Percentiles rank a stretch among this genome's conserved stretches.
These are phyloP conservation scores for Azolla pinnata DNA, from an alignment of 75 land plant species.

Conservation along the genomic window DNA sequence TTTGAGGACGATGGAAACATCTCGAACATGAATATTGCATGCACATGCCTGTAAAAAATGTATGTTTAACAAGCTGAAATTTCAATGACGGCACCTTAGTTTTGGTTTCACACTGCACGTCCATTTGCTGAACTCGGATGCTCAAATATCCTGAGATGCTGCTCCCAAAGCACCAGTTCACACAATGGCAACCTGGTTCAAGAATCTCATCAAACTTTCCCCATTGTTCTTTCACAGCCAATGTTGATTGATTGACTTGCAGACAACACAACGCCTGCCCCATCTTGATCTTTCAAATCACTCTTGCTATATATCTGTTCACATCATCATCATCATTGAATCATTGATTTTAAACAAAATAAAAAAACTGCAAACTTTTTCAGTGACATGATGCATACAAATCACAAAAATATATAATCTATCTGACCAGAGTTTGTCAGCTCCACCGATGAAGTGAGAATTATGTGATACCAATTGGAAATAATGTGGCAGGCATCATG, in stretches of 20 bases:
- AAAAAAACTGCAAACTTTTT: too few species aligned
- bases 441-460: too few species aligned
- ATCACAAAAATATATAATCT: too few species aligned
- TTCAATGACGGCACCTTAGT: too few species aligned
- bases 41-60: background rate
- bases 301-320: too few species aligned
- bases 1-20: background rate
- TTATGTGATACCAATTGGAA: too few species aligned
- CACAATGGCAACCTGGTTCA: slow-evolving; percentile 89
- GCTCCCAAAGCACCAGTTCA: slow-evolving; percentile 67
- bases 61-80: background rate
- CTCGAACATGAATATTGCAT: background rate
- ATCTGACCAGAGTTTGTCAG: too few species aligned
- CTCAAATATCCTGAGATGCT: slow-evolving; percentile 61
- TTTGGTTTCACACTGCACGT: slow-evolving; percentile 90
- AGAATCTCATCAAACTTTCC: slow-evolving; percentile 79
- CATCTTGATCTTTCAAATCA: too few species aligned
- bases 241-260: slow-evolving; percentile 77
- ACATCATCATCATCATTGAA: too few species aligned
- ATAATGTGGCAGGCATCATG: too few species aligned
- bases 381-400: too few species aligned
- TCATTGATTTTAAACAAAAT: too few species aligned
- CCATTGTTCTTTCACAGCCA: slow-evolving; percentile 72
- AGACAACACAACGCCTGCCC: slow-evolving; percentile 51
- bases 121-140: slow-evolving; percentile 76